phyloP scores from a whole-genome alignment of 2,329 filamentous ascomycete genomes.

The Xenoacremonium recifei region DNA sequence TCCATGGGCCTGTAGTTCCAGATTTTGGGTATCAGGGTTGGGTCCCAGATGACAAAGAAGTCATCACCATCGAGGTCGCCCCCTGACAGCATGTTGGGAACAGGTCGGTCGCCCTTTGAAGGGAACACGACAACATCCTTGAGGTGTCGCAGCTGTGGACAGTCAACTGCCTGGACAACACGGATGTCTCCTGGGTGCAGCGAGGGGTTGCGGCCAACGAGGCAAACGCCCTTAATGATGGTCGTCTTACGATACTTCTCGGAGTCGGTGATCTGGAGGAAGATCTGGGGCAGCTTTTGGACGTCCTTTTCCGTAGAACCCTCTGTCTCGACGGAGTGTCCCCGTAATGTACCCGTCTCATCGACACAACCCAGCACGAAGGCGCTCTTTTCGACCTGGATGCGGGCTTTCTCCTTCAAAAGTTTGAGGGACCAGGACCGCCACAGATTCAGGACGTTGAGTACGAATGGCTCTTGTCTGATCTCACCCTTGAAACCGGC shows the following conservation, averaged over 20 bases:
- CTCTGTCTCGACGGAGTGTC: conserved; percentile 58
- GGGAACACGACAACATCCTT: conserved; percentile 87
- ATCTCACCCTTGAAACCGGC: conserved; percentile 72
- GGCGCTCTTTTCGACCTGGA: conserved; percentile 77
- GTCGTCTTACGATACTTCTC: conserved; percentile 53
- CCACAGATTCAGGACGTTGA: conserved; percentile 80
- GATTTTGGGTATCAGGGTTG: conserved; percentile 63
- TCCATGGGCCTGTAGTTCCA: conserved; percentile 80
- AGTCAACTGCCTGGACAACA: conserved; percentile 79
- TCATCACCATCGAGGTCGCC: conserved; percentile 96
- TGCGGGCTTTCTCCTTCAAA: conserved; percentile 88
- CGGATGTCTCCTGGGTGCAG: conserved; percentile 91
- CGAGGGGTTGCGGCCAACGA: conserved; percentile 89
- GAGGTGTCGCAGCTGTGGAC: conserved; percentile 70
- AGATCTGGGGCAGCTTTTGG: conserved; percentile 75
- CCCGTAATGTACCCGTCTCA: conserved; percentile 73
- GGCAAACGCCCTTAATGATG: conserved; percentile 73
- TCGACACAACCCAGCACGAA: conserved; percentile 89
- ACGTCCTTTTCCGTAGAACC: conserved; percentile 41
- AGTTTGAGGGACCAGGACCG: conserved; percentile 84
- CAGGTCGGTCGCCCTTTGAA: conserved; percentile 74
- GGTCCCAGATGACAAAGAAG: conserved; percentile 91
- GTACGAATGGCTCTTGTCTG: conserved; percentile 72
- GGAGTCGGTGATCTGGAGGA: conserved; percentile 72
- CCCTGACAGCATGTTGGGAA: conserved; percentile 93